phyloP scores from a whole-genome alignment of 352 stramenopile genomes.

The Albugo candida region DNA sequence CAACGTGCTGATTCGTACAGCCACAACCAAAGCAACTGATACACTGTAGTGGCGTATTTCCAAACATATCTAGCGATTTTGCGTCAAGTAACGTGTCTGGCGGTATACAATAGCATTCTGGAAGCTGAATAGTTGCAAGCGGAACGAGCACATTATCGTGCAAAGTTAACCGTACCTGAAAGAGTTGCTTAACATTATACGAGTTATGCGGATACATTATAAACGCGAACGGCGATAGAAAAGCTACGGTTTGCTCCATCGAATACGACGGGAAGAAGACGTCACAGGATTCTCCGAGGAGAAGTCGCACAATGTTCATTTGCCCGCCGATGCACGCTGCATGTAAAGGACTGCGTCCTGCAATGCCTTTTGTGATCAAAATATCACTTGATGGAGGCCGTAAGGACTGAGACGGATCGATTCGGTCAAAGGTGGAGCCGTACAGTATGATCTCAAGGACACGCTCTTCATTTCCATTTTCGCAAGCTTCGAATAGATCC shows the following conservation, averaged over 20 bases:
- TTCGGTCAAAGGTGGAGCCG: slow-evolving; percentile 7
- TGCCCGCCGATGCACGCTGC: slow-evolving; percentile 50
- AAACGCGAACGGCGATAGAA: slow-evolving; percentile 21
- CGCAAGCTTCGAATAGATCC: slow-evolving; percentile 60
- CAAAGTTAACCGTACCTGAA: too few relatives aligned
- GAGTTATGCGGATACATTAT: too few relatives aligned
- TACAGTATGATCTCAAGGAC: slow-evolving; percentile 52
- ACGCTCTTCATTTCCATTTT: slow-evolving; percentile 71
- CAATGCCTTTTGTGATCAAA: slow-evolving; percentile 15
- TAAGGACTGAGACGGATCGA: neutral
- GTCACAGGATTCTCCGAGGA: slow-evolving; percentile 32
- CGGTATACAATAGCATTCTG: slow-evolving; percentile 15
- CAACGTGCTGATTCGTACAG: slow-evolving; percentile 29
- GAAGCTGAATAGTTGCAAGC: slow-evolving; percentile 25
- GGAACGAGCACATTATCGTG: slow-evolving; percentile 15
- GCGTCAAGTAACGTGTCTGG: slow-evolving; percentile 27
- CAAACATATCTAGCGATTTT: slow-evolving; percentile 35
- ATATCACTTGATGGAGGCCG: too few relatives aligned
- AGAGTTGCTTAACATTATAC: too few relatives aligned
- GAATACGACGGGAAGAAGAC: slow-evolving; percentile 49
- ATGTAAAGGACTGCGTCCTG: slow-evolving; percentile 36
- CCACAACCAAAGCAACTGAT: slow-evolving; percentile 62
- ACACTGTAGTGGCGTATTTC: slow-evolving; percentile 59
- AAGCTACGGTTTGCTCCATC: slow-evolving; percentile 16
- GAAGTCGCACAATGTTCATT: slow-evolving; percentile 30